Conservation (phyloP, 2,329 filamentous ascomycete genomes). For the Fusarium marasasianum region DNA sequence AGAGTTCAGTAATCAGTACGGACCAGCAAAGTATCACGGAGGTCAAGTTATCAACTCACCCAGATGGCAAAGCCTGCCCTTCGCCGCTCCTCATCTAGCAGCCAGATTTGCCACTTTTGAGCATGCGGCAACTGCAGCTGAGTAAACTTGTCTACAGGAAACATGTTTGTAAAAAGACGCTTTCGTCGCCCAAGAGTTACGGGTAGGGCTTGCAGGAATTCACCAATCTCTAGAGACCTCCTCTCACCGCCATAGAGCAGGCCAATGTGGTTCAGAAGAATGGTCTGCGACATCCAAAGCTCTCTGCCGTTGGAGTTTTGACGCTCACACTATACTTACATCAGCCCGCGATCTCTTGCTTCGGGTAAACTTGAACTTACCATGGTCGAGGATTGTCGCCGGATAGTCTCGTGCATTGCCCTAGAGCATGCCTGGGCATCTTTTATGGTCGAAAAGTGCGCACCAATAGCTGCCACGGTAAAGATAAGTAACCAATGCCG, state of each 20-base stretch:
- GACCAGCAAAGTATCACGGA: accelerated
- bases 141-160: slow-evolving; percentile 4
- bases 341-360: too few relatives aligned
- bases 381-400: neutral
- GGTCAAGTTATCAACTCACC: neutral
- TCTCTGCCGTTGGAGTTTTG: slow-evolving; percentile 1
- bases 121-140: neutral
- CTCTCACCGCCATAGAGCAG: neutral
- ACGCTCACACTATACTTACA: neutral
- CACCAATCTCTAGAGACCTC: slow-evolving; percentile 3
- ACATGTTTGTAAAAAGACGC: slow-evolving; percentile 4
- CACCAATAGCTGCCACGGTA: neutral
- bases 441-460: neutral
- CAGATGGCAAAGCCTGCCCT: slow-evolving; percentile 5
- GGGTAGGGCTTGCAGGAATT: neutral
- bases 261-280: neutral
- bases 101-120: slow-evolving; percentile 7
- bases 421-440: neutral
- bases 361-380: neutral
- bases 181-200: neutral
- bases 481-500: slow-evolving; percentile 6
- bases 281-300: slow-evolving; percentile 10
- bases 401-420: slow-evolving; percentile 2
- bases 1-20: neutral
- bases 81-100: neutral